Evolutionary conservation across 2,329 filamentous ascomycete genomes (phyloP), one percentile per base, ranked within the genome.

Genomic region (Nakataea oryzae): DNA sequence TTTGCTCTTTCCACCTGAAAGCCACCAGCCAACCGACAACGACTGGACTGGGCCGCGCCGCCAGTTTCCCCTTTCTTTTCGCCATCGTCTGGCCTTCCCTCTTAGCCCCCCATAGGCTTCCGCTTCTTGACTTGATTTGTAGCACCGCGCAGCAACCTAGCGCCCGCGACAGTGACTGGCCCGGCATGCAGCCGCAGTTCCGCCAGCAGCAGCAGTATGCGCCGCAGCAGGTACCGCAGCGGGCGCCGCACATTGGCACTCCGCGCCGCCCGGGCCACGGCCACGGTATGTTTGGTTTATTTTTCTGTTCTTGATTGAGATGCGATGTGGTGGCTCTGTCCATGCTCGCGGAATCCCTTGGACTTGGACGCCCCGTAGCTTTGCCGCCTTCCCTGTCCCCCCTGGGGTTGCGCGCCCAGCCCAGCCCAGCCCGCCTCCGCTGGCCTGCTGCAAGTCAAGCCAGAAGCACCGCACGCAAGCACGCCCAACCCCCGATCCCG

Each of bases 131-230:
- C 24, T 56, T 56, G 3, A 5, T 21, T 56, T 56, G 54, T 50
- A 8, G 41, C 17, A n/a, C 54, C 6, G 12, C 27, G 24, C 27
- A 27, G 41, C 14, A 4, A 50, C 14, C 34, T 17, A 41, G 34
- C 34, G 14, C 41, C 41, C 57, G 11, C 57, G 28, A 29, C 30
- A 32, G 9, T 50, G 5, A 50, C n/a, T 50, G 41, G 41, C 41
- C 41, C 41, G 41, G 69, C 68, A 83, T 84, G 81, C 81, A 83
- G 74, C 74, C 75, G 63, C 78, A 81, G 66, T 83, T 80, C 70
- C 80, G 81, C 65, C 72, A 32, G 30, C 56, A 58, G 56, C 72
- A 32, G 30, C 56, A 58, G 56, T 58, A 58, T 11, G 30, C 73
- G 62, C 82, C 79, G 71, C 75, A 81, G 67, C 80, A 79, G 71